phyloP scores from a whole-genome alignment of 192 early-diverging fungal species.

The Backusella westeae region DNA sequence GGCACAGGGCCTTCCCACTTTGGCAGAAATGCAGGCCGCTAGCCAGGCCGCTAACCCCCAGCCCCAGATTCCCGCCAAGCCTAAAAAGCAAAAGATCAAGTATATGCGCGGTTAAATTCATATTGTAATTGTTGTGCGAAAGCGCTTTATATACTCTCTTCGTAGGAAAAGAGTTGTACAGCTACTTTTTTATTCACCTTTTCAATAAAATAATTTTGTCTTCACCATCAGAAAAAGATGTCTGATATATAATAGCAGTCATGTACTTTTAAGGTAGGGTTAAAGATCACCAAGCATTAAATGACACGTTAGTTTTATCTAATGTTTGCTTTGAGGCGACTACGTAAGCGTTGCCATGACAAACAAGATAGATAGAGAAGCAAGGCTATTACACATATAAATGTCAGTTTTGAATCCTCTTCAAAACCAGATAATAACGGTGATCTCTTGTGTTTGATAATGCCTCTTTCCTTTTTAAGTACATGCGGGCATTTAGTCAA shows the following conservation, averaged over 20 bases:
- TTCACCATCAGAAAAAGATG: neutral
- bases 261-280: neutral
- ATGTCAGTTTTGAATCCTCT: too few relatives aligned
- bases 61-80: slow-evolving; percentile 3
- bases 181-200: neutral
- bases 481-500: too few relatives aligned
- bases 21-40: slow-evolving; percentile 22
- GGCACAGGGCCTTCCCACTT: slow-evolving; percentile 32
- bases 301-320: too few relatives aligned
- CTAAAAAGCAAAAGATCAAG: slow-evolving; percentile 34
- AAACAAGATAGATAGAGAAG: too few relatives aligned
- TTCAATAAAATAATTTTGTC: neutral
- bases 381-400: too few relatives aligned
- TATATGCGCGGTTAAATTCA: slow-evolving; percentile 23
- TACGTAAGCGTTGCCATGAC: too few relatives aligned
- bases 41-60: neutral
- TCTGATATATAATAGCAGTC: too few relatives aligned
- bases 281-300: too few relatives aligned
- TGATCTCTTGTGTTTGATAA: too few relatives aligned
- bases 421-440: too few relatives aligned
- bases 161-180: slow-evolving; percentile 25
- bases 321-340: neutral
- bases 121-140: neutral
- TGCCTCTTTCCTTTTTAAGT: too few relatives aligned
- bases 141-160: slow-evolving; percentile 8